These are phyloP conservation scores for Echria macrotheca DNA, from an alignment of 495 filamentous ascomycete genomes.

Conservation along the genomic window DNA sequence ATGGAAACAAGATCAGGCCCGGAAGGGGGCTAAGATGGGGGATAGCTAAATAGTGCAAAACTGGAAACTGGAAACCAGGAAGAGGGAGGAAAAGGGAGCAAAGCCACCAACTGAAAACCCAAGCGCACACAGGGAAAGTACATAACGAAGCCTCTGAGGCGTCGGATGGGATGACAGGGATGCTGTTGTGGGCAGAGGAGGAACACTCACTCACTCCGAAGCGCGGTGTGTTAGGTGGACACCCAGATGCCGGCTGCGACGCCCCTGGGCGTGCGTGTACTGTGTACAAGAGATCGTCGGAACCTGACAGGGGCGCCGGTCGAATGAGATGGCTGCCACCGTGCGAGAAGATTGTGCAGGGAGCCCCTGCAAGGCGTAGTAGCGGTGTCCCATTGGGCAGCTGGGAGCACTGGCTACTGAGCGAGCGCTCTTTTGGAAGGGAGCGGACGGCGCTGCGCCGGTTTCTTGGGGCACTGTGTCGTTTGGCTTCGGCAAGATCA, in stretches of 20 bases:
- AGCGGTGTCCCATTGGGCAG: constrained; percentile 25
- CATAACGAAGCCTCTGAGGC: constrained; percentile 4
- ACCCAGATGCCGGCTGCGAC: neutral
- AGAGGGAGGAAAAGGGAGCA: constrained; percentile 11
- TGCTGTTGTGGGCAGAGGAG: constrained; percentile 8
- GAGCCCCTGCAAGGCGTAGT: constrained; percentile 23
- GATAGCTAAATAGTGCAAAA: neutral
- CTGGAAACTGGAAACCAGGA: constrained; percentile 1
- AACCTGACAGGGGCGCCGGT: constrained; percentile 10
- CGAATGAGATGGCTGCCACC: constrained; percentile 15
- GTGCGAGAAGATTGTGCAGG: constrained; percentile 16
- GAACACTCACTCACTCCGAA: constrained; percentile 13
- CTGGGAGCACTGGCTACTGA: too few relatives aligned
- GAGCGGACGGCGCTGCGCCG: too few relatives aligned
- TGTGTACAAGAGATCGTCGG: constrained; percentile 6
- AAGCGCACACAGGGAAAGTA: constrained; percentile 19
- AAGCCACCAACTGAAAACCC: constrained; percentile 11
- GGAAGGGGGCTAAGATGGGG: neutral
- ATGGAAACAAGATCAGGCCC: neutral
- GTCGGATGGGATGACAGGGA: constrained; percentile 5
- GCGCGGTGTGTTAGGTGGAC: constrained; percentile 19
- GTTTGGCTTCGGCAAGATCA: too few relatives aligned
- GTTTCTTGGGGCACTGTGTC: too few relatives aligned
- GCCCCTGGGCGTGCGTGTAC: neutral
- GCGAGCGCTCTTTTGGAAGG: too few relatives aligned